Conservation (phyloP, 495 filamentous ascomycete genomes). For the Echria macrotheca region DNA sequence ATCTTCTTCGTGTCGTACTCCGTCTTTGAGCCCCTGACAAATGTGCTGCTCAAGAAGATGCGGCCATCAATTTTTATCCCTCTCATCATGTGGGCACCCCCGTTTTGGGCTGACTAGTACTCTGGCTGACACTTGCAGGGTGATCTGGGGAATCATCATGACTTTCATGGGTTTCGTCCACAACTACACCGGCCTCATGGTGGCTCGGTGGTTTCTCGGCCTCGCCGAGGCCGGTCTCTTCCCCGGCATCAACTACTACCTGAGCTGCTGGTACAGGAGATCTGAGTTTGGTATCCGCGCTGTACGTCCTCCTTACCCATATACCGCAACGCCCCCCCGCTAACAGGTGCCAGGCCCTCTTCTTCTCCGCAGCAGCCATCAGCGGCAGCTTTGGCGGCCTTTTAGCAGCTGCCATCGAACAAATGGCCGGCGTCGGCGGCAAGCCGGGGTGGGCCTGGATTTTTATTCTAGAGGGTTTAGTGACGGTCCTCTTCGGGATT, state of each 20-base stretch:
- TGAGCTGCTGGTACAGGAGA: constrained; percentile 47
- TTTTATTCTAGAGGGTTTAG: constrained; percentile 66
- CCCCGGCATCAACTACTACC: constrained; percentile 77
- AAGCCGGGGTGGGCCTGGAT: constrained; percentile 74
- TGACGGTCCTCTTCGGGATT: constrained; percentile 65
- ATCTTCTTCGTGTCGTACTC: constrained; percentile 94
- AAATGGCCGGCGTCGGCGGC: constrained; percentile 70
- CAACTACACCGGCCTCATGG: constrained; percentile 69
- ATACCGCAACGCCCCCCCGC: neutral
- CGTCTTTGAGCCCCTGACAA: constrained; percentile 80
- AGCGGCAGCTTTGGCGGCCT: constrained; percentile 78
- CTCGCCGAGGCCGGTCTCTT: constrained; percentile 74
- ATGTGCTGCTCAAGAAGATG: constrained; percentile 74
- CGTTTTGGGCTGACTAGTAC: constrained; percentile 20
- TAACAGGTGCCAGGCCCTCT: constrained; percentile 51
- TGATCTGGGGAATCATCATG: constrained; percentile 67
- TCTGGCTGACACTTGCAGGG: constrained; percentile 13
- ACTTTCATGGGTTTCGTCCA: constrained; percentile 70
- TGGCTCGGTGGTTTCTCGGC: constrained; percentile 75
- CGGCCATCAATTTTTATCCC: constrained; percentile 53
- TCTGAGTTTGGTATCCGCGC: constrained; percentile 59
- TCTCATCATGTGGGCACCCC: constrained; percentile 57
- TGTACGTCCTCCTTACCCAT: constrained; percentile 23
- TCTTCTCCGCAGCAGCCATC: constrained; percentile 77
- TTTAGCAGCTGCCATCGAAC: constrained; percentile 64